phyloP scores from a whole-genome alignment of 805 yeast species.

The Ascoidea asiatica region DNA sequence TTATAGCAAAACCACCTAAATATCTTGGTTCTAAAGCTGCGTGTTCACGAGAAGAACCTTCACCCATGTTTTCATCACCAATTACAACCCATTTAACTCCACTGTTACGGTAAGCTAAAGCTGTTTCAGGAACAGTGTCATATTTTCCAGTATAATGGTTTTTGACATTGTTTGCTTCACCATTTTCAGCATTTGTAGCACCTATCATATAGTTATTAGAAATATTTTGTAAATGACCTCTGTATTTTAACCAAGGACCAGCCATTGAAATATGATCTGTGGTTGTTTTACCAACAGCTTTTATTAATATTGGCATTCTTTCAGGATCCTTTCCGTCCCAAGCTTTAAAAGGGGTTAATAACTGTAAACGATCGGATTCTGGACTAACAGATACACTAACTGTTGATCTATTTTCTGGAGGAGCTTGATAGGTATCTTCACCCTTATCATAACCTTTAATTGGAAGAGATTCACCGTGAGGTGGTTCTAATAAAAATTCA shows the following conservation, averaged over 20 bases:
- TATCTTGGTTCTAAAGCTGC: slow-evolving; percentile 99
- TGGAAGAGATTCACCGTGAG: slow-evolving; percentile 87
- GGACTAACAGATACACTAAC: slow-evolving; percentile 74
- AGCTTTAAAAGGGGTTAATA: slow-evolving; percentile 82
- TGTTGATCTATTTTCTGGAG: slow-evolving; percentile 72
- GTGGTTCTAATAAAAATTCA: slow-evolving; percentile 79
- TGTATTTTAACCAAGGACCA: slow-evolving; percentile 99
- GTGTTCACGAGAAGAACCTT: slow-evolving; percentile 99
- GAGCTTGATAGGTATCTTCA: slow-evolving; percentile 92
- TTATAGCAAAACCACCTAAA: slow-evolving; percentile 97
- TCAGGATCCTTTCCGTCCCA: slow-evolving; percentile 95
- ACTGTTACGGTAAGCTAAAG: slow-evolving; percentile 84
- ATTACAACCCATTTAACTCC: slow-evolving; percentile 94
- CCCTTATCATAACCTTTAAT: slow-evolving; percentile 83
- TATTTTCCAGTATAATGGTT: slow-evolving; percentile 86
- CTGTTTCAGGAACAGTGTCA: slow-evolving; percentile 95
- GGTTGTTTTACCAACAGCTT: slow-evolving; percentile 95
- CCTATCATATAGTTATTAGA: slow-evolving; percentile 99
- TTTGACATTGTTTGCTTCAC: slow-evolving; percentile 82
- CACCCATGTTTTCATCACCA: slow-evolving; percentile 99
- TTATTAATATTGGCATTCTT: slow-evolving; percentile 85
- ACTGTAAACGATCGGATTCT: slow-evolving; percentile 91
- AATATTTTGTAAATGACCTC: slow-evolving; percentile 98
- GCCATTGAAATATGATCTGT: slow-evolving; percentile 99
- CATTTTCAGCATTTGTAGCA: slow-evolving; percentile 94